Evolutionary conservation across 352 stramenopile genomes (phyloP), one percentile per base, ranked within the genome.

Genomic region (Blastocystis hominis): DNA sequence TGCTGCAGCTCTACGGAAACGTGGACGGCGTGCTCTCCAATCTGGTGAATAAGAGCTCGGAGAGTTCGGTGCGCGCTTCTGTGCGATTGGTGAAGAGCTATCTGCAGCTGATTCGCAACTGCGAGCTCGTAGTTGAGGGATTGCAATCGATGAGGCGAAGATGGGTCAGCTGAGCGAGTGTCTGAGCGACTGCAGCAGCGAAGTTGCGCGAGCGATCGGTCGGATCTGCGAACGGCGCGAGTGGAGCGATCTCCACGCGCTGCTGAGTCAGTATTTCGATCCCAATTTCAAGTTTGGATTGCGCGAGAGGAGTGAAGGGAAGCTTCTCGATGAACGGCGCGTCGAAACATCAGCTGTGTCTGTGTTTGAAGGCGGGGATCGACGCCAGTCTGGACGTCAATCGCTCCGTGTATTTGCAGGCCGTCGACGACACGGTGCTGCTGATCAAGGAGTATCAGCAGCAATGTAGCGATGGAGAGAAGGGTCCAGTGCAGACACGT

Each of bases 261-360:
- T n/a, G 24, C 42, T 78, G 7, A 42, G 47, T 36, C 10, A 15
- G 10, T 78, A 46, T 40, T 56, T 78, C 7, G 68, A 78, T 61
- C 17, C 38, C 20, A 42, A 78, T 36, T 34, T 78, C 30, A 55
- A 56, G 44, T 55, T 9, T 55, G 13, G 34, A 68, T 68, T 24
- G 47, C 6, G 13, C 13, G 7, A 55, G 47, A 5, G 47, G 24
- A 53, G 20, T 24, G 9, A 0, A n/a, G 50, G n/a, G 10, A 59
- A 75, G 64, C 20, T 44, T 42, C 34, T 15, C 68, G 15, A 20
- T 78, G 20, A 44, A 44, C 42, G 68, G 68, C 9, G 34, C 20
- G 5, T 44, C 42, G 42, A 78, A 78, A 24, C 68, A 78, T 44
- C 68, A 78, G 42, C 68, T 78, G 2, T 78, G 68, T 42, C 50